A percentile compares a stretch with the other conserved stretches of the same genome.
These are phyloP conservation scores for Piper betle DNA, from an alignment of 164 flowering plant species.

Conservation along the genomic window DNA sequence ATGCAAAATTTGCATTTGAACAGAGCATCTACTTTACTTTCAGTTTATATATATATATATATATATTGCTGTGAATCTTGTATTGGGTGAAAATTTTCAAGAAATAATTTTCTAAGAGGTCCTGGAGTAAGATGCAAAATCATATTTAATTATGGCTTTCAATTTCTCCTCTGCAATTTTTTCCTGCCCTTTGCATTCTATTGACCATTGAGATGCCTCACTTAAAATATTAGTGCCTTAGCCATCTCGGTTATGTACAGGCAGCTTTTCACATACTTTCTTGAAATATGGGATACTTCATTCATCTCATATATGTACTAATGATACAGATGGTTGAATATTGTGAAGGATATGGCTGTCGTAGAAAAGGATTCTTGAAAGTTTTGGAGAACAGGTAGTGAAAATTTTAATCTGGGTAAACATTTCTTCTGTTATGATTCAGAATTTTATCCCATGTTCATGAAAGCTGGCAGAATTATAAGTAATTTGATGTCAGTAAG, in stretches of 20 bases:
- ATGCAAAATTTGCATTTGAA: no score
- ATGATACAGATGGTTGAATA: constrained; percentile 68
- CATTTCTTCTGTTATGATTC: background rate
- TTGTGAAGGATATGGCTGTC: constrained; percentile 71
- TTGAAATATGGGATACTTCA: background rate
- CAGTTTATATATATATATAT: no score
- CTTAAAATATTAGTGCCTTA: background rate
- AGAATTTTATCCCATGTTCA: no score
- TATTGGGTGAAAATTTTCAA: no score
- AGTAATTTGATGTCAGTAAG: no score
- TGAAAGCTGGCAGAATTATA: no score
- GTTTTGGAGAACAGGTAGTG: constrained; percentile 85
- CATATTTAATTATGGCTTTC: background rate
- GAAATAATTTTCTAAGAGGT: no score
- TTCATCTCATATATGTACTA: background rate
- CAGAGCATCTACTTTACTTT: no score
- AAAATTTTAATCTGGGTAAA: background rate
- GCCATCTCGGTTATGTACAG: background rate
- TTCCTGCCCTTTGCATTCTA: background rate
- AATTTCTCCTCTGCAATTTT: background rate
- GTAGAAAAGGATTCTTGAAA: constrained; percentile 79
- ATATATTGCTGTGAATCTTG: no score
- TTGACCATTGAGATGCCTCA: background rate
- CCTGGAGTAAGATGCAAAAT: no score
- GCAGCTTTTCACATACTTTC: background rate